Base-by-base conservation (phyloP, 306 rosid genomes). In the Vigna unguiculata region DNA sequence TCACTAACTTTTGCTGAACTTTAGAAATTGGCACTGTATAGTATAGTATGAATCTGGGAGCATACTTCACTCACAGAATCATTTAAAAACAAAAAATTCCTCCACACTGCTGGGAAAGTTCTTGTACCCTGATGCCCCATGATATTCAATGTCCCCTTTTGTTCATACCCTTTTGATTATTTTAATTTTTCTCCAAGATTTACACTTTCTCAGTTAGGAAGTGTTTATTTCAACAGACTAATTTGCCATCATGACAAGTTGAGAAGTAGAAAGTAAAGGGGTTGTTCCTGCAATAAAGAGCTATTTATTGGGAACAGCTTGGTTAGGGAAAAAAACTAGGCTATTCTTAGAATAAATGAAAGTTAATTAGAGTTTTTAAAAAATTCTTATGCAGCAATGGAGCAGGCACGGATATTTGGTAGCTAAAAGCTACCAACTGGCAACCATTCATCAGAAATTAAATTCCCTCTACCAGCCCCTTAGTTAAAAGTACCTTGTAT, bases 371-470 rank as follows among this genome's bases (percentile, higher is more conserved):
- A 2, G 21, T 59, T 59, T 7, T 6, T 6, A 32, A 61, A 34
- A 11, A 61, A 16, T 7, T 59, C 47, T 51, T 49, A 22, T 47
- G 51, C 17, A 58, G 21, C 20, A 63, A 22, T 38, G 59, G 11
- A 41, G 30, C 4, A 64, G 67, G 61, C 52, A 68, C 60, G 47
- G 25, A 54, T 47, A 70, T 62, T 62, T 9, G 58, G 75, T 69
- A 47, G 57, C 17, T 28, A 53, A 48, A 28, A 76, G 70, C 81
- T 66, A 70, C 79, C 77, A 52, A 57, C 81, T 48, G 79, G 30
- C 75, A 75, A 70, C 55, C 84, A 79, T 75, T 75, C n/a, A 83
- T 79, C 71, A 48, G 5, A 54, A 46, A 79, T 74, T 83, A 28
- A 83, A 69, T 62, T 53, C 34, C 45, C 64, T 38, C 58, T 24